Conservation (phyloP, 257 asterid species). For the Avicennia marina region DNA sequence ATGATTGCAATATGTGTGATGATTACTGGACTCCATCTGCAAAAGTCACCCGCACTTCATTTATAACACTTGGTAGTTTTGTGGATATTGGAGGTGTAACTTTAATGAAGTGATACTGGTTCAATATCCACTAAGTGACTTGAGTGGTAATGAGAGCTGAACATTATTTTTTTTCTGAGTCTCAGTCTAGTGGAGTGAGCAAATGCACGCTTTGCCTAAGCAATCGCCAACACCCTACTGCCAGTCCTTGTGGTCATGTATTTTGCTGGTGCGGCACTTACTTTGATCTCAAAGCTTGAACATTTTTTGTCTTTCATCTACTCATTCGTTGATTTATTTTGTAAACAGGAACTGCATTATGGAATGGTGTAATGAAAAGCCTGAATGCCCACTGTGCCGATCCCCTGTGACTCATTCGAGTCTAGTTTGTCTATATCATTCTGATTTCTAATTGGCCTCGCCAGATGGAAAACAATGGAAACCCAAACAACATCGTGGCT, state of each 20-base stretch:
- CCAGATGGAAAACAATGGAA: too few species aligned
- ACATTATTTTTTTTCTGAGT: conserved; percentile 32
- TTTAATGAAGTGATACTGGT: conserved; percentile 3
- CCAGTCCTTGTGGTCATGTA: too few species aligned
- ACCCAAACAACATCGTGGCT: too few species aligned
- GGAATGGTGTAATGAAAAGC: conserved; percentile 99
- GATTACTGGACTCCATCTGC: neutral
- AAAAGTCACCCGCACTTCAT: neutral
- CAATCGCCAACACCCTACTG: conserved; percentile 89
- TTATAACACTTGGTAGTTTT: neutral
- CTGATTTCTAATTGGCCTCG: conserved; percentile 92
- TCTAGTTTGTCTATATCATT: conserved; percentile 82
- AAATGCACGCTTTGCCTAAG: conserved; percentile 97
- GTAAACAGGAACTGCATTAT: conserved; percentile 97
- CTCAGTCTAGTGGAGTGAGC: conserved; percentile 57
- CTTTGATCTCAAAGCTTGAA: too few species aligned
- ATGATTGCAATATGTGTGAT: neutral
- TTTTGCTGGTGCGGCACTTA: conserved; percentile 98
- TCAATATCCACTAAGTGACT: conserved; percentile 1
- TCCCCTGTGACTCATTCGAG: conserved; percentile 82
- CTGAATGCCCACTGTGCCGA: conserved; percentile 97
- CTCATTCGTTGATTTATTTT: too few species aligned
- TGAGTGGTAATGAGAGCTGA: neutral
- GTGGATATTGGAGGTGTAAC: neutral
- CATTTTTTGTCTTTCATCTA: too few species aligned